Evolutionary conservation across 225 moss, liverwort and hornwort genomes (phyloP), one percentile per base, ranked within the genome.

Genomic region (Bryum argenteum): DNA sequence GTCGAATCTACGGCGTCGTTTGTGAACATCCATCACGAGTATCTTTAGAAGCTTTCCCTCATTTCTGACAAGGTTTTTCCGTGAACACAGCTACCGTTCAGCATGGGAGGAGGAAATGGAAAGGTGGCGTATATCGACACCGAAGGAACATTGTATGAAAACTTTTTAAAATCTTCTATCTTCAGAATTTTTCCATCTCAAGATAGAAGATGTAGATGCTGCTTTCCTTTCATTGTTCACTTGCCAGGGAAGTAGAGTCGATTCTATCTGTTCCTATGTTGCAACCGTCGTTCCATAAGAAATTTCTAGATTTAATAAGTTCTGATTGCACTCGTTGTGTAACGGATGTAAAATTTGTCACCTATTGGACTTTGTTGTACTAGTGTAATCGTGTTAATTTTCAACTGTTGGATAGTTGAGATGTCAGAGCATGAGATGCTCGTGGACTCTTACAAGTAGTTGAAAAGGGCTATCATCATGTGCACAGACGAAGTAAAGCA

Each of bases 101-200:
- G 73, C 63, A 87, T 91, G 89, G 87, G 83, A 63, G 95, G 95
- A 81, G 95, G 95, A 55, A 95, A 93, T 38, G 93, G 95, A 58
- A 93, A 95, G 77, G 95, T 93, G 66, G 93, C 95, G 8, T 95
- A 95, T 63, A 95, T 95, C 72, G 95, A 95, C 76, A 95, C 89
- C 22, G 95, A 95, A 65, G 95, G 95, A 66, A 95, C 95, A 70
- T 95, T 95, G 95, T 93, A 82, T 26, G 79, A 24, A 60, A 50
- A 9, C 38, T 45, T 48, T 61, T 72, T 51, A 38, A 39, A 41
- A 41, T 73, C 61, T 28, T 64, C n/a, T 65, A 21, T 55, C 8
- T 48, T 52, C 6, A 3, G 44, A 11, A 61, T 71, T 54, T 67
- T 2, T 9, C 48, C n/a, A 37, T 61, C 14, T 63, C 6, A 9